Evolutionary conservation across 805 yeast genomes (phyloP).

Genomic region (Hanseniaspora lindneri): DNA sequence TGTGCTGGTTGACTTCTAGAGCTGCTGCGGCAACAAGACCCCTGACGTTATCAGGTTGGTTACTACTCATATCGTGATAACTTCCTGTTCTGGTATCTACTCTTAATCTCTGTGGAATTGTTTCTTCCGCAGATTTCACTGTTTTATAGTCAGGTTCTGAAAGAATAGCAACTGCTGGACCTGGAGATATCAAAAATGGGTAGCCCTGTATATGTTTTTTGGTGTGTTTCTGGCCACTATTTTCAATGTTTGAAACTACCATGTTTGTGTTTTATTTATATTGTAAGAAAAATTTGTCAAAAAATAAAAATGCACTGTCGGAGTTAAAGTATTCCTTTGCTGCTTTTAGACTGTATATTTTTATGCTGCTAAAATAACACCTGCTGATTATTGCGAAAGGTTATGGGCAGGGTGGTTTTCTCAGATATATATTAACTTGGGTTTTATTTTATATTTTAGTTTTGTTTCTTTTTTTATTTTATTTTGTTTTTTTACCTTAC

Average conservation of each 20-base stretch:
- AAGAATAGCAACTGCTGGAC: conserved; percentile 14
- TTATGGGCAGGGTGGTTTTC: too few relatives aligned
- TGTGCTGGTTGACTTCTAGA: conserved; percentile 67
- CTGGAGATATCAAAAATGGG: conserved; percentile 3
- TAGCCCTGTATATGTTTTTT: background rate
- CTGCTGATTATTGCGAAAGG: too few relatives aligned
- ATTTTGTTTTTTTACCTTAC: too few relatives aligned
- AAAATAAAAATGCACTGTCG: too few relatives aligned
- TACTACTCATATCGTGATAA: background rate
- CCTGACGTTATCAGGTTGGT: conserved; percentile 23
- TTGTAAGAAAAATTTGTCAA: too few relatives aligned
- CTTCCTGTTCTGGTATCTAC: background rate
- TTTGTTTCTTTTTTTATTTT: too few relatives aligned
- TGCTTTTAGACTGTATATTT: too few relatives aligned
- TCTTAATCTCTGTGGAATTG: background rate
- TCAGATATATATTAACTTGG: too few relatives aligned
- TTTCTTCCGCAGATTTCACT: background rate
- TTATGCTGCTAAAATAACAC: too few relatives aligned
- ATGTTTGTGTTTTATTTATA: background rate
- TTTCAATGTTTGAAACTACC: background rate
- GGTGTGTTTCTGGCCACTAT: background rate
- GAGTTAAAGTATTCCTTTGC: too few relatives aligned
- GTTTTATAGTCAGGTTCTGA: background rate
- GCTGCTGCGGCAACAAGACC: conserved; percentile 77
- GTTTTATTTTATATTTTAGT: too few relatives aligned